Evolutionary conservation across 2,329 filamentous ascomycete species (phyloP).

Genomic region (Leptosphaerulina australis): DNA sequence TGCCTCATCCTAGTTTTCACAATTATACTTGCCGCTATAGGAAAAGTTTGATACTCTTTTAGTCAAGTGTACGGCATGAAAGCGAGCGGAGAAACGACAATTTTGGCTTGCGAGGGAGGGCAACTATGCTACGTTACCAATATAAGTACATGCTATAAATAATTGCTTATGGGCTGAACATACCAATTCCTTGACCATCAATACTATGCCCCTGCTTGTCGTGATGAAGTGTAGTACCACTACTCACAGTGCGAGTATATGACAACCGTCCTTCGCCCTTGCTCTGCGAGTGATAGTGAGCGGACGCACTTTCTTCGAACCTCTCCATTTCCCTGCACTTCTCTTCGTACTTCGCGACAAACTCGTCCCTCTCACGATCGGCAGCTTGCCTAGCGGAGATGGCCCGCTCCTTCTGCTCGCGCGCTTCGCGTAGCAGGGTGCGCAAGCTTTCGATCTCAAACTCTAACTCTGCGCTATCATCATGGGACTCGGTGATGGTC

Average conservation of each 20-base stretch:
- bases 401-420: conserved; percentile 34
- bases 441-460: conserved; percentile 33
- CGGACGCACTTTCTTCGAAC: conserved; percentile 26
- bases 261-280: conserved; percentile 15
- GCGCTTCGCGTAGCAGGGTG: conserved; percentile 28
- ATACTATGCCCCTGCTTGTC: conserved; percentile 12
- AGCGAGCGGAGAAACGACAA: conserved; percentile 6
- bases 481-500: conserved; percentile 30
- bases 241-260: conserved; percentile 21
- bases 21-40: background rate
- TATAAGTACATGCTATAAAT: conserved; percentile 1
- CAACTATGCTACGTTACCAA: conserved; percentile 15
- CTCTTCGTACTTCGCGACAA: conserved; percentile 31
- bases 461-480: conserved; percentile 29
- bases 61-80: background rate
- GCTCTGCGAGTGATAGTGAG: conserved; percentile 22
- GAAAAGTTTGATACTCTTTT: background rate
- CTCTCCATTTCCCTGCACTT: conserved; percentile 34
- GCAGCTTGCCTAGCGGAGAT: conserved; percentile 29
- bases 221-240: conserved; percentile 28
- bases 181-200: conserved; percentile 11
- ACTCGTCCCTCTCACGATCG: conserved; percentile 34
- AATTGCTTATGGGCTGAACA: conserved; percentile 12
- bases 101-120: background rate
- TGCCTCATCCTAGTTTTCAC: too few relatives aligned